Base-by-base conservation (phyloP, 1,284 basidiomycete species). In the Lentinus polychrous region DNA sequence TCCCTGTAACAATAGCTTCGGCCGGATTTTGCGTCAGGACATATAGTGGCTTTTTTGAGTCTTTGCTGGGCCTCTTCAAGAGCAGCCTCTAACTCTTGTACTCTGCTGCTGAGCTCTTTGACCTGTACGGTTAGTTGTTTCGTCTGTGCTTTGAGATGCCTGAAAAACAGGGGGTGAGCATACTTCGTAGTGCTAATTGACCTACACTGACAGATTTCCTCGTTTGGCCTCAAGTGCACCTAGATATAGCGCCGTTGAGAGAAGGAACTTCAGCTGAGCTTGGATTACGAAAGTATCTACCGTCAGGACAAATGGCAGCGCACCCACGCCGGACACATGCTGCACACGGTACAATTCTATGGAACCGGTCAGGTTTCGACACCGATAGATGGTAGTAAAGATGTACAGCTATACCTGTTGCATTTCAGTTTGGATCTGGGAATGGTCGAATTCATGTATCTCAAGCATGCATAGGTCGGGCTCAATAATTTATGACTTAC, bases 31-130 rank as follows among this genome's bases (percentile, higher is more conserved):
- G 22, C 36, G 17, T 22, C 18, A 27, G 36, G 22, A 32, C 41
- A 23, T 31, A 43, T 42, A 11, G 34, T 34, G 46, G 50, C n/a
- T 42, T 18, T n/a, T 48, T 51, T 27, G 5, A 27, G 10, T 27
- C 10, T 27, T 27, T 27, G 27, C 27, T 10, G 53, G 36, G 71
- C 66, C 7, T 71, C 60, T 5, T 66, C 65, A 2, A 86, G 60
- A 1, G 78, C 75, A 1, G 66, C 60, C 49, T 81, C 74, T 3
- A 89, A 69, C 54, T 84, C 81, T 32, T 73, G 71, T 34, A 83
- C 74, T 11, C 76, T 68, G 34, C 73, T 66, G 0, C 63, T 65
- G 52, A 75, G 61, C 4, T 57, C 51, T 49, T 71, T 74, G 41
- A 75, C 72, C 58, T 76, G 68, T 37, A 73, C 70, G 6, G 68